phyloP scores from a whole-genome alignment of 2,329 filamentous ascomycete species.

The Lasiodiplodia sp. region DNA sequence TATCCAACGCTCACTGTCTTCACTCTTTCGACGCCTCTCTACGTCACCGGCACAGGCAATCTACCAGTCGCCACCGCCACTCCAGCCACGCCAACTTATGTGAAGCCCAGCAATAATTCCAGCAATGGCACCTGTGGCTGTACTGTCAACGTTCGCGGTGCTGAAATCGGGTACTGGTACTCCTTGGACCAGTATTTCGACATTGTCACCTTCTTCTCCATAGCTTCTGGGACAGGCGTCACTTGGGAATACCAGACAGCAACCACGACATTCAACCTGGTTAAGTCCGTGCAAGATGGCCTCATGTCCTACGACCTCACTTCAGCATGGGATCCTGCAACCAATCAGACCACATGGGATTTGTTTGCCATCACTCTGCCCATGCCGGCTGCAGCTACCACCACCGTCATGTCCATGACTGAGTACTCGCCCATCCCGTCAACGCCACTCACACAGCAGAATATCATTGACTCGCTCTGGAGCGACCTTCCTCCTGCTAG shows the following conservation, averaged over 20 bases:
- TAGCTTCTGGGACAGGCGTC: neutral
- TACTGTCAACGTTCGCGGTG: constrained; percentile 44
- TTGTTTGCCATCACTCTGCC: constrained; percentile 6
- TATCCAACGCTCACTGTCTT: constrained; percentile 13
- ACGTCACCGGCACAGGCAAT: constrained; percentile 2
- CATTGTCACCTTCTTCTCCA: neutral
- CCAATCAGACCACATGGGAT: constrained; percentile 31
- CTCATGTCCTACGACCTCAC: constrained; percentile 35
- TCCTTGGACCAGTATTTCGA: constrained; percentile 28
- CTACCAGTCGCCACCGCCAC: neutral
- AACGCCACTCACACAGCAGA: constrained; percentile 34
- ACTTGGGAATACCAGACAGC: constrained; percentile 42
- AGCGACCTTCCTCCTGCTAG: constrained; percentile 36
- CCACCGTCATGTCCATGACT: constrained; percentile 40
- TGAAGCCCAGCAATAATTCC: constrained; percentile 12
- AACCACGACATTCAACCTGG: constrained; percentile 42
- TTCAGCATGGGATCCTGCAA: constrained; percentile 31
- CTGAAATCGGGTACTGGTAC: constrained; percentile 45
- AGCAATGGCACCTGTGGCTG: constrained; percentile 37
- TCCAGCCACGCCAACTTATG: neutral
- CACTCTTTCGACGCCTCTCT: neutral
- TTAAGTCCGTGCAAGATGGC: constrained; percentile 37
- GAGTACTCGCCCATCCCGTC: constrained; percentile 38
- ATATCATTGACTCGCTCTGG: constrained; percentile 34
- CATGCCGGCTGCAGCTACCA: constrained; percentile 42